phyloP scores from a whole-genome alignment of 208 protist genomes.

The Entamoeba moshkovskii region DNA sequence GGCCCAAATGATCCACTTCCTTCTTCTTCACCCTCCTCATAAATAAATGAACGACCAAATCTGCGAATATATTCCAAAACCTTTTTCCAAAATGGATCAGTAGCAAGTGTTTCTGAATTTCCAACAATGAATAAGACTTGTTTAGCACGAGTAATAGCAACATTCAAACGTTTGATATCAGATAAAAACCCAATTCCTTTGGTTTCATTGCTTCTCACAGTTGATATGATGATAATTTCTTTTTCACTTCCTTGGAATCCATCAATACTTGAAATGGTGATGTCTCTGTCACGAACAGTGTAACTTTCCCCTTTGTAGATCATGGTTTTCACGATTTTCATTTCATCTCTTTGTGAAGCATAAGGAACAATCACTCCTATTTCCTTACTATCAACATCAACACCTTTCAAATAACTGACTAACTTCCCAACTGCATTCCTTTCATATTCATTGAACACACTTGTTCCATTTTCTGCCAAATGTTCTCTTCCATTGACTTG shows the following conservation, averaged over 20 bases:
- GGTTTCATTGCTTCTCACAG: conserved; percentile 75
- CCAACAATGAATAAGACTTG: conserved; percentile 81
- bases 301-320: no score
- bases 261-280: conserved; percentile 73
- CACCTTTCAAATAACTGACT: conserved; percentile 65
- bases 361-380: conserved; percentile 94
- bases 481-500: conserved; percentile 67
- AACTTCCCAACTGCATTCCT: conserved; percentile 62
- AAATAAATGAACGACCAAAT: no score
- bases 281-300: no score
- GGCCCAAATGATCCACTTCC: no score
- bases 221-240: conserved; percentile 88
- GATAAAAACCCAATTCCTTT: conserved; percentile 80
- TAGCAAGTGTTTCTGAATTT: conserved; percentile 72
- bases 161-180: conserved; percentile 80
- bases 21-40: no score
- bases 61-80: no score
- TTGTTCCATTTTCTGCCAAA: conserved; percentile 64
- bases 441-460: conserved; percentile 76
- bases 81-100: no score
- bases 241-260: conserved; percentile 85
- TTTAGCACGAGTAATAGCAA: conserved; percentile 78
- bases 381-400: conserved; percentile 41
- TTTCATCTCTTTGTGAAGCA: conserved; percentile 72
- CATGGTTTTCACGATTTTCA: no score